phyloP scores from a whole-genome alignment of 345 rosid species.

The Rubroshorea leprosula region DNA sequence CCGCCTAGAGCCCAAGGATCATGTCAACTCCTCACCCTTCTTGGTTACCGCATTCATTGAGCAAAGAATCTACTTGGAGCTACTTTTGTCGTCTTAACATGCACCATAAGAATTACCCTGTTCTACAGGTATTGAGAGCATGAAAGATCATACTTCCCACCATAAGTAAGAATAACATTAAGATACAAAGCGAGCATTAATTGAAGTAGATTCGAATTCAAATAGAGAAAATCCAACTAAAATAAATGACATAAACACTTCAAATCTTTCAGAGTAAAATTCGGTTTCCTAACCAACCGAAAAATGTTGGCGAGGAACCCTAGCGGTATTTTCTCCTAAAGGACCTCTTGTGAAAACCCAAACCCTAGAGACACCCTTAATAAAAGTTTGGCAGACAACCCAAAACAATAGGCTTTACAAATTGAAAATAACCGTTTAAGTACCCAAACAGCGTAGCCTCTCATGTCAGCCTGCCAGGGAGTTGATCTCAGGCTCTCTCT shows the following conservation, averaged over 20 bases:
- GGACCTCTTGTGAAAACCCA: constrained; percentile 15
- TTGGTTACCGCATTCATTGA: too few species aligned
- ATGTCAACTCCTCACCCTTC: too few species aligned
- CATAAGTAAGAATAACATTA: too few species aligned
- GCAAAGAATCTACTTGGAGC: too few species aligned
- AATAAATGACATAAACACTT: neutral
- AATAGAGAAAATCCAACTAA: too few species aligned
- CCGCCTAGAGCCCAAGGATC: too few species aligned
- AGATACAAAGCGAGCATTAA: too few species aligned
- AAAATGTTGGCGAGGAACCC: constrained; percentile 1
- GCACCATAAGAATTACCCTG: too few species aligned
- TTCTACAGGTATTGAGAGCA: too few species aligned
- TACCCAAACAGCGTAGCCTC: constrained; percentile 5
- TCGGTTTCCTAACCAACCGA: neutral
- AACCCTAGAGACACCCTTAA: constrained; percentile 23
- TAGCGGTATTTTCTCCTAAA: constrained; percentile 3
- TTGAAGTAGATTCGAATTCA: too few species aligned
- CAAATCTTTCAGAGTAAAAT: constrained; percentile 6
- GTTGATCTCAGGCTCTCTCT: constrained; percentile 11
- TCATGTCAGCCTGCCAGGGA: constrained; percentile 11
- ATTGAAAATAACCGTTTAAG: constrained; percentile 8
- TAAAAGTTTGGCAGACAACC: constrained; percentile 15
- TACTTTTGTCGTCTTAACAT: too few species aligned
- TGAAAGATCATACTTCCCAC: too few species aligned
- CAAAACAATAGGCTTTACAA: constrained; percentile 15